phyloP scores from a whole-genome alignment of 1,284 basidiomycete species.

The Moesziomyces globuligerus region DNA sequence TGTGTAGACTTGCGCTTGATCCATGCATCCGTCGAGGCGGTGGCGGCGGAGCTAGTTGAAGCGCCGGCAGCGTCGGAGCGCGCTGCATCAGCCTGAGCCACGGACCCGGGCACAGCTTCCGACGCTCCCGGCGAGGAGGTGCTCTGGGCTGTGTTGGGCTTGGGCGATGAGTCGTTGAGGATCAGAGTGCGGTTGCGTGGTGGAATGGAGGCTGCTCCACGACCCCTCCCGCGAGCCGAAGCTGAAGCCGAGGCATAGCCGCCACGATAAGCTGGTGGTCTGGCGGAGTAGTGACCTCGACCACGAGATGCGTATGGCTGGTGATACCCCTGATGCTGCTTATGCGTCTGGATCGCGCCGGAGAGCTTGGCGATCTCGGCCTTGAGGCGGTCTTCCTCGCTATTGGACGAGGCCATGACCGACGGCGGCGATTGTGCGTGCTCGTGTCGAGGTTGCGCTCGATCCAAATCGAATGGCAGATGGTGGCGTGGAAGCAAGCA shows the following conservation, averaged over 20 bases:
- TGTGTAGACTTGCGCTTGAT: conserved; percentile 57
- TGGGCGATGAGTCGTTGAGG: conserved; percentile 21
- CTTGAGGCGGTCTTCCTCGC: conserved; percentile 52
- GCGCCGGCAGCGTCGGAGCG: background rate
- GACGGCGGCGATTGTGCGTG: background rate
- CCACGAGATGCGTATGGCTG: conserved; percentile 15
- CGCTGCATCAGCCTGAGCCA: background rate
- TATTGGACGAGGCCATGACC: conserved; percentile 9
- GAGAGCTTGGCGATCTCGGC: conserved; percentile 61
- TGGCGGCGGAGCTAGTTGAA: background rate
- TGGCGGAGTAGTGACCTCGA: conserved; percentile 12
- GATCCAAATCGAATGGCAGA: background rate
- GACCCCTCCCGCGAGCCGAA: conserved; percentile 24
- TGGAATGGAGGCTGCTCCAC: conserved; percentile 19
- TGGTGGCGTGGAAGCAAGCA: background rate
- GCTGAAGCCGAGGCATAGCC: conserved; percentile 1
- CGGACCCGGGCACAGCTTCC: background rate
- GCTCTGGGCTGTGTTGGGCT: background rate
- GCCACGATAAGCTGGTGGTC: conserved; percentile 18
- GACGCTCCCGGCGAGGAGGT: background rate
- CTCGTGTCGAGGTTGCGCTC: background rate
- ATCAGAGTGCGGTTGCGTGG: conserved; percentile 46
- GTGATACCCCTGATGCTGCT: conserved; percentile 18
- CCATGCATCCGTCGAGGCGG: conserved; percentile 41
- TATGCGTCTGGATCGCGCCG: conserved; percentile 58